Conservation (phyloP, 371 early-diverging fungal genomes). For the Rhizopus stolonifer region DNA sequence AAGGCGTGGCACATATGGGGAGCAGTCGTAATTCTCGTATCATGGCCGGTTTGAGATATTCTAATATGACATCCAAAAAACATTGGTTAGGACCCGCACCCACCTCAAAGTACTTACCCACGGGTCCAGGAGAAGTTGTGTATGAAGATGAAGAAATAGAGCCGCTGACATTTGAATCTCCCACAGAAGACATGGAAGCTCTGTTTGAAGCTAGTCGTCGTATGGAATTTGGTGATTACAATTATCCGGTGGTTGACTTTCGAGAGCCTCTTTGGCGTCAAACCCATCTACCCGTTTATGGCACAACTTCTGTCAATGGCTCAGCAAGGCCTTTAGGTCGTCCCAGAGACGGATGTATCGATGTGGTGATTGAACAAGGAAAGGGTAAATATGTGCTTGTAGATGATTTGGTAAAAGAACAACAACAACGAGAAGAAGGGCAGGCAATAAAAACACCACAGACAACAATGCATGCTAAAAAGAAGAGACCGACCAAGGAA, state of each 20-base stretch:
- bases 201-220: conserved; percentile 40
- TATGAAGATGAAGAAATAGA: conserved; percentile 35
- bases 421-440: not conserved
- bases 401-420: conserved; percentile 13
- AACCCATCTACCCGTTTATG: conserved; percentile 18
- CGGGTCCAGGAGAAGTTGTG: conserved; percentile 29
- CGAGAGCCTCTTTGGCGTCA: conserved; percentile 46
- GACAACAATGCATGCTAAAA: not conserved
- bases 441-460: not conserved
- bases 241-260: conserved; percentile 55
- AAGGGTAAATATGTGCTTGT: conserved; percentile 49
- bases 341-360: conserved; percentile 47
- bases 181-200: conserved; percentile 45
- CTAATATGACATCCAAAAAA: conserved; percentile 70
- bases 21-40: conserved; percentile 62
- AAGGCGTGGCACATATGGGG: conserved; percentile 60
- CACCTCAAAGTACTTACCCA: conserved; percentile 34
- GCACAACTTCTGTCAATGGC: not conserved
- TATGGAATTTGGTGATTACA: conserved; percentile 55
- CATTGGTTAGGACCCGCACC: conserved; percentile 71
- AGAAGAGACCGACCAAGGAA: not conserved
- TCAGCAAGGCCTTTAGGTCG: not conserved
- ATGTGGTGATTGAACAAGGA: conserved; percentile 48
- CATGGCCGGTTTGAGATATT: conserved; percentile 79
- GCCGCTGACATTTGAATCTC: conserved; percentile 43